Evolutionary conservation across 192 early-diverging fungal genomes (phyloP).

Genomic region (Coemansia sp.): DNA sequence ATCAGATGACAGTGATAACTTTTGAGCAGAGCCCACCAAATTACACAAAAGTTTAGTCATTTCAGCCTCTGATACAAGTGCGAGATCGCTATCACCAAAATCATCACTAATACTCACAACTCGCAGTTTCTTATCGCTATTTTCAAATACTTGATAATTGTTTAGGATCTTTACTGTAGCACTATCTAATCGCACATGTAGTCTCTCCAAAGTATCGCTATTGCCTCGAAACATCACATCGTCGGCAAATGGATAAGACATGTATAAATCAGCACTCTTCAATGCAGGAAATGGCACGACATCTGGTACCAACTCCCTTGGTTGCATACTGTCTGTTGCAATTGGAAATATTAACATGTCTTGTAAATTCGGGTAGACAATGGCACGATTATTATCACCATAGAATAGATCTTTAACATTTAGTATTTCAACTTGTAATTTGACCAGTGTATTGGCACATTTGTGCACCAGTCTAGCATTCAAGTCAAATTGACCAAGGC

Average conservation of each 20-base stretch:
- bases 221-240: neutral
- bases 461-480: neutral
- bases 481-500: neutral
- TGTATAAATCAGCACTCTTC: neutral
- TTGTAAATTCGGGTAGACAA: neutral
- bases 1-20: neutral
- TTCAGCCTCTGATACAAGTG: neutral
- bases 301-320: neutral
- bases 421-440: neutral
- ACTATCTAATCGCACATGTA: neutral
- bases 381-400: neutral
- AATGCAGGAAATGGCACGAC: neutral
- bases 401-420: neutral
- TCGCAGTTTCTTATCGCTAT: neutral
- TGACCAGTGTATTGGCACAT: neutral
- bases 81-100: neutral
- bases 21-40: neutral
- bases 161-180: neutral
- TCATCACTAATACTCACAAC: neutral
- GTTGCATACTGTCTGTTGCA: neutral
- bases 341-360: neutral
- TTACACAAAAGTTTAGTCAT: neutral
- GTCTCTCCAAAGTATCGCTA: neutral
- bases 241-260: neutral
- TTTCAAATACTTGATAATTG: neutral